Evolutionary conservation across 495 filamentous ascomycete species (phyloP).

Genomic region (Penicillium canariense): DNA sequence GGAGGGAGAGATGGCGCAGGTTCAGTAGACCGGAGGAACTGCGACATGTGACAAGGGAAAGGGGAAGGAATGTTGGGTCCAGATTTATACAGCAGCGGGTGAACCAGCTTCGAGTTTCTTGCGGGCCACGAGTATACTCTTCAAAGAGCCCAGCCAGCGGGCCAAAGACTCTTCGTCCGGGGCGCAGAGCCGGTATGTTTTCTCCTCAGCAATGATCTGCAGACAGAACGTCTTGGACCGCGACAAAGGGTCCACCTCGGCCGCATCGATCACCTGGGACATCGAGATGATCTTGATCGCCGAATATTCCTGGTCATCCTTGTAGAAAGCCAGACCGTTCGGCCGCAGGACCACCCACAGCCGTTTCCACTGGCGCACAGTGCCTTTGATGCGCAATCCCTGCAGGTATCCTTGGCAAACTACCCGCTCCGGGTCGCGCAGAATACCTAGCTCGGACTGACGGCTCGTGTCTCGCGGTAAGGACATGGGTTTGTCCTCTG

Average conservation of each 20-base stretch:
- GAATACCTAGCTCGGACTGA: slow-evolving; percentile 49
- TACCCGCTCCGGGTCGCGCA: slow-evolving; percentile 69
- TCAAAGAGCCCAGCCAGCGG: slow-evolving; percentile 83
- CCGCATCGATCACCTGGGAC: slow-evolving; percentile 79
- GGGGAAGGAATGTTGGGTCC: too few species aligned
- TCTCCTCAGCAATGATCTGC: slow-evolving; percentile 93
- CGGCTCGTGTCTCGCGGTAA: slow-evolving; percentile 56
- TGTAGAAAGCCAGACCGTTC: slow-evolving; percentile 85
- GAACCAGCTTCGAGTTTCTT: slow-evolving; percentile 46
- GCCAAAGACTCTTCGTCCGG: slow-evolving; percentile 78
- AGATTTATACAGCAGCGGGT: slow-evolving; percentile 1
- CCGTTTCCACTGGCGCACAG: slow-evolving; percentile 91
- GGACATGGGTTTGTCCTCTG: slow-evolving; percentile 26
- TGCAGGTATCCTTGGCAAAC: slow-evolving; percentile 91
- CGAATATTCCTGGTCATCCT: slow-evolving; percentile 88
- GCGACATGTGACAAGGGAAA: not conserved
- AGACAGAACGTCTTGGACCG: slow-evolving; percentile 81
- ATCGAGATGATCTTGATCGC: slow-evolving; percentile 80
- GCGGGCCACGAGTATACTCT: slow-evolving; percentile 69
- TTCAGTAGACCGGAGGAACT: not conserved
- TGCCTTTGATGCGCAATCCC: slow-evolving; percentile 79
- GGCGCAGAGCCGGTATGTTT: slow-evolving; percentile 84
- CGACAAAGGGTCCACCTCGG: slow-evolving; percentile 86
- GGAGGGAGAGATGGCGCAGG: not conserved
- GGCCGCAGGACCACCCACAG: slow-evolving; percentile 91